Conservation (phyloP, 2,329 filamentous ascomycete species). For the Neocucurbitaria cava region DNA sequence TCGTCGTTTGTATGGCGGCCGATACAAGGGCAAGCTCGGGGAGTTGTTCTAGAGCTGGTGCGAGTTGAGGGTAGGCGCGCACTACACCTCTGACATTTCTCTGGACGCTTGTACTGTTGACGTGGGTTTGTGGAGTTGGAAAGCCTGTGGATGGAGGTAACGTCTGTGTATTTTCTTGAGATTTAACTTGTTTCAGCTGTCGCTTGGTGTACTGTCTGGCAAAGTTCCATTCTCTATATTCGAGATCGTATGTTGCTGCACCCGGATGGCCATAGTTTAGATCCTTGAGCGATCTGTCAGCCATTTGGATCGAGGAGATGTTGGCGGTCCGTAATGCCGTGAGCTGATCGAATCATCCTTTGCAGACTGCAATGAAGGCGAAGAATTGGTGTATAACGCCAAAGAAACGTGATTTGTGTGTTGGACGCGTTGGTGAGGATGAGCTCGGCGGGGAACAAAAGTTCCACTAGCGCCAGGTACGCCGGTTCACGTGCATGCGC, state of each 20-base stretch:
- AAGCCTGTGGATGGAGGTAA: constrained; percentile 24
- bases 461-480: constrained; percentile 31
- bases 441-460: constrained; percentile 17
- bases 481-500: constrained; percentile 38
- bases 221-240: constrained; percentile 59
- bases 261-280: constrained; percentile 63
- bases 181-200: constrained; percentile 33
- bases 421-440: constrained; percentile 8
- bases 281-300: constrained; percentile 59
- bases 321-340: constrained; percentile 17
- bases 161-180: constrained; percentile 20
- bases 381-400: background rate
- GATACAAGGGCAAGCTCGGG: constrained; percentile 34
- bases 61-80: constrained; percentile 31
- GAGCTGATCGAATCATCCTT: constrained; percentile 33
- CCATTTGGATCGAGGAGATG: constrained; percentile 59
- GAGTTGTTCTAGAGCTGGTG: constrained; percentile 27
- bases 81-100: constrained; percentile 23
- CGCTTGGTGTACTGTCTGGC: constrained; percentile 43
- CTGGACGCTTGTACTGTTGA: constrained; percentile 13
- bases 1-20: constrained; percentile 38
- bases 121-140: background rate
- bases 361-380: constrained; percentile 1
- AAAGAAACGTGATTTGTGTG: constrained; percentile 1
- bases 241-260: constrained; percentile 56